Base-by-base conservation (phyloP, 257 asterid species). In the Gentiana macrophylla region DNA sequence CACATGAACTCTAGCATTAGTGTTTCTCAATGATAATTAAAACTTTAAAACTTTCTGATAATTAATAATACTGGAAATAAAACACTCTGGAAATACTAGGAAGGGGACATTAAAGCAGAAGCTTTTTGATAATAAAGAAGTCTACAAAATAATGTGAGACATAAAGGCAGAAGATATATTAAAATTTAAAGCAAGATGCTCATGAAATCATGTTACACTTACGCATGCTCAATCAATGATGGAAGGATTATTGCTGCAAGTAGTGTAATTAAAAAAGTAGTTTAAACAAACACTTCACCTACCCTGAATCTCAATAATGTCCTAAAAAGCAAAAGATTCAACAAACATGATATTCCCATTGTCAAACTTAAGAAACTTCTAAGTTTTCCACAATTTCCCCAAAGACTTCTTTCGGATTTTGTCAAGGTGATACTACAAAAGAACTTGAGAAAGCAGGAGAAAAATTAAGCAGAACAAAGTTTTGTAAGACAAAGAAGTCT, bases 161-260 rank as follows among this genome's bases (percentile, higher is more conserved):
- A 56, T 56, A 60, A 61, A 57, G 66, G 56, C 56, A 64, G 49
- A 48, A 38, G 53, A 36, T 33, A 32, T 34, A 53, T 58, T 59
- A 35, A 52, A 44, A 63, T 33, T 50, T 53, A 67, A 66, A 63
- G 70, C 68, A 60, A 56, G 12, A 55, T 32, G 64, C 67, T 66
- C 15, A 77, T 69, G 74, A 57, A 56, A 59, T 63, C 62, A 63
- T 63, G 69, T 36, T 56, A 57, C 46, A 72, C 78, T 36, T 56
- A 57, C 46, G 75, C 78, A 62, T 72, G 81, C 78, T 56, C 15
- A 75, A 38, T 52, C 51, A 64, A 58, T 60, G 61, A 75, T 58
- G 66, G 46, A 47, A 49, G 49, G 53, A 47, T 59, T 15, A 72
- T 55, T 62, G 57, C 38, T 59, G 37, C 37, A 65, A 48, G 55